Base-by-base conservation (phyloP, 441 rosid species). In the Isatis lusitanica region DNA sequence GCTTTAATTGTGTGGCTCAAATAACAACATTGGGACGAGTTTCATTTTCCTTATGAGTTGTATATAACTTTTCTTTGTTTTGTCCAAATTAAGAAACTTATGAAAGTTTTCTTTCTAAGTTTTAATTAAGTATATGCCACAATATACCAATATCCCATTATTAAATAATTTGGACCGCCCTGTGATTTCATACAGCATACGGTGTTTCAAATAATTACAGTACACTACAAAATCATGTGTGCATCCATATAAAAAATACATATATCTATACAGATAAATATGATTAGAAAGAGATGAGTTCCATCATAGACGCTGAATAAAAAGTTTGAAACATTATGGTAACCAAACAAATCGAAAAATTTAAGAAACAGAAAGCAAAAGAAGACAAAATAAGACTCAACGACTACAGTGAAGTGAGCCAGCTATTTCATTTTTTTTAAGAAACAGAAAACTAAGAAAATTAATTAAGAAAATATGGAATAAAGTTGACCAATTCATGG, bases 331-430 rank as follows among this genome's bases (percentile, higher is more conserved):
- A 2, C 70, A 69, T 68, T 55, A 60, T 44, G n/a, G 1, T 36
- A 62, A 18, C 53, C 71, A 50, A 30, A 67, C 35, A 39, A 28
- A 24, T 35, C 4, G 17, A 51, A 9, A 15, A 56, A 3, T 15
- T 53, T 47, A 18, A 28, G 40, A 13, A 55, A 2, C 3, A 38
- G 7, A 39, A 58, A 17, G 50, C 16, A 9, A 71, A 57, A 50
- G 36, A 71, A 66, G 73, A 77, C 76, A 71, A 71, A 71, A 71
- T 77, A 77, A 77, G 73, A 51, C 73, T 77, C 76, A 77, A 66
- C 80, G 73, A 59, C 21, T 7, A 71, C 58, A 66, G 64, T 77
- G 69, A 65, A 71, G 59, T 66, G 80, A 71, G 40, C 63, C 76
- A 77, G 51, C 69, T 66, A 59, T 71, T 26, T 55, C 5, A 16